A percentile compares a stretch with the other conserved stretches of the same genome.
Evolutionary conservation across 2,329 filamentous ascomycete species (phyloP).

Genomic region (Pestalotiopsis fici): DNA sequence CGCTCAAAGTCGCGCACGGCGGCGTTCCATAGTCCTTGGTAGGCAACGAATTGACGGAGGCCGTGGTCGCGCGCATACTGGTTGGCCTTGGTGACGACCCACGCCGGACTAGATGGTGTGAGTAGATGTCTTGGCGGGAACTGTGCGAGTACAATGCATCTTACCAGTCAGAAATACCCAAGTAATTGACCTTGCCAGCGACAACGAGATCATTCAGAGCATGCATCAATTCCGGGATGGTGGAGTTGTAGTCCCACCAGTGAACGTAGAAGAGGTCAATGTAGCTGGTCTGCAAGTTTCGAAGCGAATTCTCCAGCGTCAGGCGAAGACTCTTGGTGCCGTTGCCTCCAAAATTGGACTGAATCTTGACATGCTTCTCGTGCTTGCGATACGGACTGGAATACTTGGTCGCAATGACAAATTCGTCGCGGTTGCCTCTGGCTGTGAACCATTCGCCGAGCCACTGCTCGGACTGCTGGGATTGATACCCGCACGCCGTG

Average conservation of each 20-base stretch:
- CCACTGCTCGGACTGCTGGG: slow-evolving; percentile 57
- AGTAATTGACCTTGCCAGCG: slow-evolving; percentile 17
- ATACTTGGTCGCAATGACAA: slow-evolving; percentile 60
- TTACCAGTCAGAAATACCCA: slow-evolving; percentile 14
- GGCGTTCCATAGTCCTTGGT: slow-evolving; percentile 61
- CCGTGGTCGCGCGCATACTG: slow-evolving; percentile 58
- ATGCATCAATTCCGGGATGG: slow-evolving; percentile 22
- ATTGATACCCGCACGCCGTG: slow-evolving; percentile 60
- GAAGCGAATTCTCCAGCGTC: slow-evolving; percentile 52
- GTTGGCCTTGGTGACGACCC: slow-evolving; percentile 33
- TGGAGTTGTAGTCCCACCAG: slow-evolving; percentile 20
- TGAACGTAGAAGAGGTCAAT: slow-evolving; percentile 30
- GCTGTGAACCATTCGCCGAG: slow-evolving; percentile 59
- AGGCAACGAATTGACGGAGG: slow-evolving; percentile 57
- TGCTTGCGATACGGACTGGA: slow-evolving; percentile 45
- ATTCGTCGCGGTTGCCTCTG: slow-evolving; percentile 49
- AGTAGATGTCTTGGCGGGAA: background rate
- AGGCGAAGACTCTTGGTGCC: slow-evolving; percentile 56
- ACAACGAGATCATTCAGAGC: slow-evolving; percentile 15
- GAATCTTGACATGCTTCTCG: slow-evolving; percentile 33
- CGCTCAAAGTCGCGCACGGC: slow-evolving; percentile 58
- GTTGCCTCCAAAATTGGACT: slow-evolving; percentile 56
- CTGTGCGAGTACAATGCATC: background rate
- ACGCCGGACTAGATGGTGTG: slow-evolving; percentile 36
- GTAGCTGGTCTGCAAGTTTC: slow-evolving; percentile 62